Evolutionary conservation across 2,329 filamentous ascomycete genomes (phyloP).

Genomic region (Stachybotrys echinatus): DNA sequence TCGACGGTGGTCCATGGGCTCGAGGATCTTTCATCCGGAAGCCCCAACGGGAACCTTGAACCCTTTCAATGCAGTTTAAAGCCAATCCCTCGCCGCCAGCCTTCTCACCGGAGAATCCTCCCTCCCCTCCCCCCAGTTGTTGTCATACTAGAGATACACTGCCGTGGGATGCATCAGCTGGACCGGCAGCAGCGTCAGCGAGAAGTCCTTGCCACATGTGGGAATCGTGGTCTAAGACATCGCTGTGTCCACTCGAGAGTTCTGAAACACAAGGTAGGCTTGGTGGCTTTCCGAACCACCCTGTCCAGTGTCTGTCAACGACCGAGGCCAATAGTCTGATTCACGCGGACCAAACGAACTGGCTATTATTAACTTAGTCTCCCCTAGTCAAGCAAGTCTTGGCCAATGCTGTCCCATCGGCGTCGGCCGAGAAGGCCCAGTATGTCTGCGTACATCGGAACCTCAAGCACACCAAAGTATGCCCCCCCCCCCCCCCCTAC

Average conservation of each 20-base stretch:
- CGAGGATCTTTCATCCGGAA: too few species aligned
- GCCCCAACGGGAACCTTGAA: too few species aligned
- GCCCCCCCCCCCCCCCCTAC: too few species aligned
- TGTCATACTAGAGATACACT: too few species aligned
- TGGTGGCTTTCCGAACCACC: background rate
- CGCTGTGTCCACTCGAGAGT: background rate
- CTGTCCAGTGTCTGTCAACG: background rate
- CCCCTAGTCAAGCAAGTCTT: background rate
- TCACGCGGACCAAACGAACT: background rate
- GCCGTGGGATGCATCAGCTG: too few species aligned
- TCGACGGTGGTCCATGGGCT: background rate
- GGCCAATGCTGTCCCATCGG: background rate
- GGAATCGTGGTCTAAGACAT: background rate
- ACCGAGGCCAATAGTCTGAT: background rate
- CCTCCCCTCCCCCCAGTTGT: too few species aligned
- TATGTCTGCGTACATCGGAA: too few species aligned
- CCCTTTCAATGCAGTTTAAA: too few species aligned
- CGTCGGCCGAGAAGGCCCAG: too few species aligned
- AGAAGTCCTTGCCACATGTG: background rate
- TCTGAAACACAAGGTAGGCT: background rate
- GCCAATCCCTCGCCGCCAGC: too few species aligned
- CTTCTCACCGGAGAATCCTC: too few species aligned
- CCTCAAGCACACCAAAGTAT: too few species aligned
- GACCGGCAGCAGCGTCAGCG: background rate
- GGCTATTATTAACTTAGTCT: background rate